These are phyloP conservation scores for Metarhizium humberi DNA, from an alignment of 2,329 filamentous ascomycete species.

Conservation along the genomic window DNA sequence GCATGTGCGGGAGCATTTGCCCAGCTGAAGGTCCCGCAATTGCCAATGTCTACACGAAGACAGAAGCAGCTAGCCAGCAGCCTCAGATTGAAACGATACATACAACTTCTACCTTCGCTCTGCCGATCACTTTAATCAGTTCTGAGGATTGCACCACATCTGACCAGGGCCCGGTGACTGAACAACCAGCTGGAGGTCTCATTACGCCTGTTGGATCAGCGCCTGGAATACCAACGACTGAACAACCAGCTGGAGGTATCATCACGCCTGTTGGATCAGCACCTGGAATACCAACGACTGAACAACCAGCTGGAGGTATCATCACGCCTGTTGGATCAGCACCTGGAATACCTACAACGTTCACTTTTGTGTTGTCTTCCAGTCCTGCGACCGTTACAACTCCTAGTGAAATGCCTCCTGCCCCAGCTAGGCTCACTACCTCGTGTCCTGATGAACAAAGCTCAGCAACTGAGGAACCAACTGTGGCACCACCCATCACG, in stretches of 20 bases:
- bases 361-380: not conserved
- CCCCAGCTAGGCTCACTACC: not conserved
- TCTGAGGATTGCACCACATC: slow-evolving; percentile 1
- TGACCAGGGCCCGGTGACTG: not conserved
- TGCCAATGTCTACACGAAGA: slow-evolving; percentile 23
- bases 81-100: slow-evolving; percentile 5
- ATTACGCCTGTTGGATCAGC: slow-evolving; percentile 8
- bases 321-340: too few relatives aligned
- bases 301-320: too few relatives aligned
- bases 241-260: too few relatives aligned
- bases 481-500: not conserved
- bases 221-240: slow-evolving; percentile 4
- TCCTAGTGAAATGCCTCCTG: not conserved
- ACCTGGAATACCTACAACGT: not conserved
- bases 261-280: too few relatives aligned
- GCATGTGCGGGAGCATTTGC: slow-evolving; percentile 24
- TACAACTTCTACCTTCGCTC: slow-evolving; percentile 3
- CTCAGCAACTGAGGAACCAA: not conserved
- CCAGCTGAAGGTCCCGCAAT: slow-evolving; percentile 15
- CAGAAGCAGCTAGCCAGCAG: slow-evolving; percentile 6
- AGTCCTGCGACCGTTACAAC: not conserved
- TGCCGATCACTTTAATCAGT: slow-evolving; percentile 1
- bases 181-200: not conserved
- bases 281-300: too few relatives aligned
- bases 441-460: slow-evolving; percentile 1